phyloP scores from a whole-genome alignment of 805 yeast genomes.

The Myxozyma nipponensis region DNA sequence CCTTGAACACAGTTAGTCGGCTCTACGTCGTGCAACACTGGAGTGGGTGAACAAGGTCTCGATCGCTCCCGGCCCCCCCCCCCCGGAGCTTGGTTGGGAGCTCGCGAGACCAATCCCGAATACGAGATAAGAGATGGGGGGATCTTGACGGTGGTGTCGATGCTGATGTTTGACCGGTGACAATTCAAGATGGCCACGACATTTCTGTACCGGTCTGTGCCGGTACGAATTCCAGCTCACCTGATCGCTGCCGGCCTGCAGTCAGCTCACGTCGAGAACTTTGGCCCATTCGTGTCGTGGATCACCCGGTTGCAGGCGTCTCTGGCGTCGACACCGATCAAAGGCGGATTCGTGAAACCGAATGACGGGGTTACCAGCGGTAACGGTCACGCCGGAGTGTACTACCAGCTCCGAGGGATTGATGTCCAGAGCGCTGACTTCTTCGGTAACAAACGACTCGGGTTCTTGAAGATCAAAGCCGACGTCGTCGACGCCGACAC shows the following conservation, averaged over 20 bases:
- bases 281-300: slow-evolving; percentile 22
- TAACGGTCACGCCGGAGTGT: not conserved
- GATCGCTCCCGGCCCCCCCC: too few relatives aligned
- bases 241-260: slow-evolving; percentile 6
- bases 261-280: slow-evolving; percentile 8
- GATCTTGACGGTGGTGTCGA: too few relatives aligned
- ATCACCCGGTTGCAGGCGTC: slow-evolving; percentile 8
- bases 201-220: slow-evolving; percentile 15
- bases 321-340: slow-evolving; percentile 12
- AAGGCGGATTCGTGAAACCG: slow-evolving; percentile 5
- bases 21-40: too few relatives aligned
- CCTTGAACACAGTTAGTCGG: too few relatives aligned
- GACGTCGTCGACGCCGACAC: slow-evolving; percentile 27
- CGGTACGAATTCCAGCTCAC: slow-evolving; percentile 13
- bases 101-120: too few relatives aligned
- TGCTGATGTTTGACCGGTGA: too few relatives aligned
- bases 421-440: slow-evolving; percentile 30
- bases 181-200: not conserved
- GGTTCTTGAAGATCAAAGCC: slow-evolving; percentile 32
- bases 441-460: slow-evolving; percentile 25
- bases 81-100: too few relatives aligned
- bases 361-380: too few relatives aligned
- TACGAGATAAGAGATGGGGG: too few relatives aligned
- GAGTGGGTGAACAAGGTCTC: too few relatives aligned
- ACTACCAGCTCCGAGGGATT: slow-evolving; percentile 21